Conservation (phyloP, 2,329 filamentous ascomycete genomes). For the Fonsecaea nubica region DNA sequence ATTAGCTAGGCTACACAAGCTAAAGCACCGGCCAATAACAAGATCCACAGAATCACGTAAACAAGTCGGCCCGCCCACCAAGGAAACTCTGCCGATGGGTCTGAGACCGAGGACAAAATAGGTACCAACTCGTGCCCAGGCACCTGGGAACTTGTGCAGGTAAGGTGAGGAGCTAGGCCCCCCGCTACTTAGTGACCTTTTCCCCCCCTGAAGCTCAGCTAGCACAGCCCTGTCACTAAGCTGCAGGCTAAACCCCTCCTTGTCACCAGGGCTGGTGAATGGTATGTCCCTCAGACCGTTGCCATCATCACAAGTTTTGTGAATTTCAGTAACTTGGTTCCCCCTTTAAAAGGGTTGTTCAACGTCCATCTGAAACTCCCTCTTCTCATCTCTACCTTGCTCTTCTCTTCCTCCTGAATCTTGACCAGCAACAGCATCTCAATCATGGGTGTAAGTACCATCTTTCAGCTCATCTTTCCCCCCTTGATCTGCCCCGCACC, state of each 20-base stretch:
- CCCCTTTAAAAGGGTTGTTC: not conserved
- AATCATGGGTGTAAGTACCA: conserved; percentile 40
- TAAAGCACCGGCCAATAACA: too few species aligned
- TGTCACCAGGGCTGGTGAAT: not conserved
- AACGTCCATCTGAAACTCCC: conserved; percentile 1
- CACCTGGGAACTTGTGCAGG: too few species aligned
- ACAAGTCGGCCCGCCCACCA: too few species aligned
- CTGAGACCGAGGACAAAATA: too few species aligned
- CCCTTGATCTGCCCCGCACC: conserved; percentile 28
- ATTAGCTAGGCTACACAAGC: too few species aligned
- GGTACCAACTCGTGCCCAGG: too few species aligned
- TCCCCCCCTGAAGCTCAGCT: not conserved
- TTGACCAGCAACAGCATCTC: conserved; percentile 9
- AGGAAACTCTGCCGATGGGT: too few species aligned
- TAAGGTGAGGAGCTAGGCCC: not conserved
- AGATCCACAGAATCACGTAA: too few species aligned
- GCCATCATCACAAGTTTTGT: not conserved
- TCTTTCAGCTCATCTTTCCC: conserved; percentile 10
- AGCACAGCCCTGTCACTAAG: conserved; percentile 4
- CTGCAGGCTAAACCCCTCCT: not conserved
- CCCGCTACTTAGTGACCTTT: not conserved
- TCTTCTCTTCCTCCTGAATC: not conserved
- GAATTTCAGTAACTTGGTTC: not conserved
- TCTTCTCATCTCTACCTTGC: conserved; percentile 4
- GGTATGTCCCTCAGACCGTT: not conserved